Conservation (phyloP, 192 early-diverging fungal species). For the Coemansia sp. region DNA sequence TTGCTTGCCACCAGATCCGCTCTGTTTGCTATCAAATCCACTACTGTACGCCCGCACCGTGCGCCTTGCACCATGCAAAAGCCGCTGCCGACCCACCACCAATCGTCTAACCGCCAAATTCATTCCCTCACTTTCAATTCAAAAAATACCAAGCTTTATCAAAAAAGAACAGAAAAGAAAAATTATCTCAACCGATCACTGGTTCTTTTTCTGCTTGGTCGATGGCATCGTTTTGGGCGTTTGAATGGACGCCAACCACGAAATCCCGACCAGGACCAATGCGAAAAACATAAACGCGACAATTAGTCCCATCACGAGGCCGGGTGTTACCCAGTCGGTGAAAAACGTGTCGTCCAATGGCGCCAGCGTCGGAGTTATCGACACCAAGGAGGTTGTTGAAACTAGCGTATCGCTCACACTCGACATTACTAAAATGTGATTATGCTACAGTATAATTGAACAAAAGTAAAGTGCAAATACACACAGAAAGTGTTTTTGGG, state of each 20-base stretch:
- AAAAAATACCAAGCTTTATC: background rate
- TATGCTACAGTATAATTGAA: no score
- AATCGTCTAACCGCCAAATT: slow-evolving; percentile 4
- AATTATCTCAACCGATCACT: slow-evolving; percentile 9
- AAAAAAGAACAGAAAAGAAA: slow-evolving; percentile 6
- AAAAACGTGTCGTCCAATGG: slow-evolving; percentile 52
- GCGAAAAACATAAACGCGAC: slow-evolving; percentile 35
- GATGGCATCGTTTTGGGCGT: slow-evolving; percentile 50
- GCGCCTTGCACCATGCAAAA: background rate
- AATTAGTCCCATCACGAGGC: slow-evolving; percentile 45
- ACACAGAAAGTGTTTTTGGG: no score
- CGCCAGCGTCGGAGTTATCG: slow-evolving; percentile 13
- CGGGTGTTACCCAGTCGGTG: slow-evolving; percentile 54
- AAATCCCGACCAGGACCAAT: slow-evolving; percentile 41
- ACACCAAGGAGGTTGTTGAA: slow-evolving; percentile 3
- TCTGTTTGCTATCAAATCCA: background rate
- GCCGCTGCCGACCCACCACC: background rate
- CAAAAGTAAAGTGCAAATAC: no score
- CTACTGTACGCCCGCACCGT: slow-evolving; percentile 17
- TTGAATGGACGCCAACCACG: slow-evolving; percentile 50
- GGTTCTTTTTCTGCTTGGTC: slow-evolving; percentile 46
- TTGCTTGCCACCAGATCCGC: background rate
- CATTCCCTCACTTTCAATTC: background rate
- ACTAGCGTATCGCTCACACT: background rate
- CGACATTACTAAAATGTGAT: background rate